phyloP scores from a whole-genome alignment of 148 eudicot genomes.

The Persicaria maculosa region DNA sequence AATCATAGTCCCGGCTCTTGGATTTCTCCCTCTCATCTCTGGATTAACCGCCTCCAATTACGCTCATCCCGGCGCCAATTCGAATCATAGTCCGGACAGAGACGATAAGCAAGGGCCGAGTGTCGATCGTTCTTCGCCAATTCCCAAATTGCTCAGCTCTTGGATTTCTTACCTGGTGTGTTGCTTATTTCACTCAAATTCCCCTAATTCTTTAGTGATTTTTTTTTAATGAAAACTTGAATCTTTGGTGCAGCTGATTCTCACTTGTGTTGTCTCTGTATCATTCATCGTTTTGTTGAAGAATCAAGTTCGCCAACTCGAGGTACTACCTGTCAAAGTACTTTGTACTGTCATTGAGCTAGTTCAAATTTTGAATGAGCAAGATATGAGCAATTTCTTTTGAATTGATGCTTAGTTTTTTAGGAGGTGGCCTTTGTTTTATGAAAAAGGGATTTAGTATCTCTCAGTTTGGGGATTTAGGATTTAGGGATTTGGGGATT shows the following conservation, averaged over 20 bases:
- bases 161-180: constrained; percentile 35
- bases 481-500: too few relatives aligned
- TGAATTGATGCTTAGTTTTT: too few relatives aligned
- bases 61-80: neutral
- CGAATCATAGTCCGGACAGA: too few relatives aligned
- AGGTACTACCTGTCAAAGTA: constrained; percentile 32
- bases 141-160: constrained; percentile 11
- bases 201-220: neutral
- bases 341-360: too few relatives aligned
- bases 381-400: too few relatives aligned
- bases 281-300: constrained; percentile 37
- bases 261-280: constrained; percentile 30
- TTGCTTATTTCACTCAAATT: neutral
- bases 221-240: too few relatives aligned
- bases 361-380: too few relatives aligned
- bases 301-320: constrained; percentile 41
- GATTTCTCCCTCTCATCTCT: neutral
- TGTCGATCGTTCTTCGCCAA: neutral
- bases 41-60: neutral
- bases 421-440: too few relatives aligned
- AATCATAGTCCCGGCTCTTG: too few relatives aligned
- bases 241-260: constrained; percentile 38
- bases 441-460: too few relatives aligned
- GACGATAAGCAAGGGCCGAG: neutral
- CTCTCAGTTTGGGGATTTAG: too few relatives aligned